Evolutionary conservation across 805 yeast species (phyloP).

Genomic region (Candida schatavii): DNA sequence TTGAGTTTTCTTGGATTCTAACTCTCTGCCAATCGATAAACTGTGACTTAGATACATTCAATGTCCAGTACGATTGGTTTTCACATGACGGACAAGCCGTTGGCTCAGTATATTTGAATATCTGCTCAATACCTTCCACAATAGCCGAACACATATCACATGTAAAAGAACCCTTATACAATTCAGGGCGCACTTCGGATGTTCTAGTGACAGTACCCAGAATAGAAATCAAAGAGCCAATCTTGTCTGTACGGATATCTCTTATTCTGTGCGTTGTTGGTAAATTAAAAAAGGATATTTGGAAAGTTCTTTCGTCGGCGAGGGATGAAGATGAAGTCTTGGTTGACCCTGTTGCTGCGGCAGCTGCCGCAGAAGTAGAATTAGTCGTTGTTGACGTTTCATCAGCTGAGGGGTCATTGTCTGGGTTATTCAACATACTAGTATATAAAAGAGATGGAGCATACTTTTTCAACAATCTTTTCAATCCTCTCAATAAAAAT

Average conservation of each 20-base stretch:
- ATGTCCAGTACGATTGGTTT: constrained; percentile 81
- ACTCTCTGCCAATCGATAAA: constrained; percentile 97
- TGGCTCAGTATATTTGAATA: constrained; percentile 92
- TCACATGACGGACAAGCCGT: constrained; percentile 88
- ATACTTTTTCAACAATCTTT: constrained; percentile 65
- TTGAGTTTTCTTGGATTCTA: constrained; percentile 93
- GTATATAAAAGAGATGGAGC: constrained; percentile 63
- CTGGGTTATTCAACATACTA: constrained; percentile 40
- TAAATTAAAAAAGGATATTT: constrained; percentile 82
- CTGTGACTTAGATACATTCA: constrained; percentile 77
- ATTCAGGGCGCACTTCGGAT: constrained; percentile 93
- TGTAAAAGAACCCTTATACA: constrained; percentile 79
- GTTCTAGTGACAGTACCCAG: constrained; percentile 96
- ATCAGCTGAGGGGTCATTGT: constrained; percentile 18
- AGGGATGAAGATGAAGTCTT: constrained; percentile 44
- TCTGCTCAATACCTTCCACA: constrained; percentile 87
- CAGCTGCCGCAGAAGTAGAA: constrained; percentile 1
- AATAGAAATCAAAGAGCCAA: constrained; percentile 79
- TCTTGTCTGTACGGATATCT: constrained; percentile 84
- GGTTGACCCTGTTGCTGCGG: constrained; percentile 27
- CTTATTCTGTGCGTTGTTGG: constrained; percentile 82
- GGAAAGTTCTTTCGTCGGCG: constrained; percentile 72
- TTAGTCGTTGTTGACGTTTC: neutral
- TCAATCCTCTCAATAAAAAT: constrained; percentile 70
- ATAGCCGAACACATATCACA: constrained; percentile 86